These are phyloP conservation scores for Sorghum bicolor DNA, from an alignment of 176 grass and related monocot genomes.

Conservation along the genomic window DNA sequence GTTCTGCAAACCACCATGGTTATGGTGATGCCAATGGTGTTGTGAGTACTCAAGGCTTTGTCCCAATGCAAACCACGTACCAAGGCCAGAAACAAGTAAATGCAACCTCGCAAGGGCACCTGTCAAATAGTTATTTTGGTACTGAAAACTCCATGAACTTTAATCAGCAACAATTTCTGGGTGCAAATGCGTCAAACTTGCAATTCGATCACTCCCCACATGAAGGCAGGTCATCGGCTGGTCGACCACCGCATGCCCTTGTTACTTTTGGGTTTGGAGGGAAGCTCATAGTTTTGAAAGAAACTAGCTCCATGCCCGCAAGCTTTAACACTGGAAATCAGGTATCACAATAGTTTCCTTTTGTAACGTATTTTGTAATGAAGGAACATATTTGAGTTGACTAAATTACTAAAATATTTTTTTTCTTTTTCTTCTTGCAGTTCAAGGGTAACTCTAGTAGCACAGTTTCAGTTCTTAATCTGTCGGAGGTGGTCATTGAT, in stretches of 20 bases:
- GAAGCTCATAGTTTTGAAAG: constrained; percentile 80
- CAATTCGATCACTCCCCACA: constrained; percentile 47
- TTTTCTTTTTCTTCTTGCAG: constrained; percentile 27
- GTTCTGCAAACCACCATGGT: constrained; percentile 36
- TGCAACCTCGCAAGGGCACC: constrained; percentile 38
- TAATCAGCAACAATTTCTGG: constrained; percentile 53
- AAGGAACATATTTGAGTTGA: constrained; percentile 21
- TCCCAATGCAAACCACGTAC: constrained; percentile 37
- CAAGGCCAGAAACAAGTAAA: constrained; percentile 32
- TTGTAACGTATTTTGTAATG: constrained; percentile 22
- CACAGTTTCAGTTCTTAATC: constrained; percentile 69
- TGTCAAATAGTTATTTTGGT: constrained; percentile 55
- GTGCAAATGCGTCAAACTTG: constrained; percentile 56
- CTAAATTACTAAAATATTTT: constrained; percentile 4
- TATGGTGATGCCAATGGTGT: constrained; percentile 44
- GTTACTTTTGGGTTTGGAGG: constrained; percentile 95
- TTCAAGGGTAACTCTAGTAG: constrained; percentile 45
- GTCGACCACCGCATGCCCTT: constrained; percentile 75
- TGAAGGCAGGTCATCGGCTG: constrained; percentile 64
- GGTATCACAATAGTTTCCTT: constrained; percentile 33
- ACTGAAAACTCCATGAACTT: constrained; percentile 56
- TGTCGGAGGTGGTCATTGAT: constrained; percentile 66
- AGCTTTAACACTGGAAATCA: constrained; percentile 58
- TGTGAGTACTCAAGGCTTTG: constrained; percentile 37
- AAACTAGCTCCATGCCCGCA: constrained; percentile 54